Conservation (phyloP, 805 yeast species). For the Vanderwaltozyma verrucispora region DNA sequence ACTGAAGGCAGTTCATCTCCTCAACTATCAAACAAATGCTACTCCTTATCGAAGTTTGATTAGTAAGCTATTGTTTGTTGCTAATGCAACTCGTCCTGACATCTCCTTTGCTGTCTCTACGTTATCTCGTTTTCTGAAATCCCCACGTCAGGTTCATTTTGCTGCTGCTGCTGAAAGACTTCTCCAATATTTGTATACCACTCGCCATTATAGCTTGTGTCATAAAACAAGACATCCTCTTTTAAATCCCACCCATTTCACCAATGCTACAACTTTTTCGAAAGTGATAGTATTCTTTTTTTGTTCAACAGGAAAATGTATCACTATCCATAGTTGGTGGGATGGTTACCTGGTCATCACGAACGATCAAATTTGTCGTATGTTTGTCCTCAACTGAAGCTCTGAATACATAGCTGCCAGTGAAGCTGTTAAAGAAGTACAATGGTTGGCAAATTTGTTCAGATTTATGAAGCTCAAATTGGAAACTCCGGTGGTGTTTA, state of each 20-base stretch:
- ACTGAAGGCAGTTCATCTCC: no score
- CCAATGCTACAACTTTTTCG: conserved; percentile 8
- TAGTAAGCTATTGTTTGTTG: conserved; percentile 3
- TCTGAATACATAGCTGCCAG: conserved; percentile 6
- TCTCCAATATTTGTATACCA: conserved; percentile 4
- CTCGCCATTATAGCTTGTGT: conserved; percentile 1
- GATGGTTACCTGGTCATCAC: conserved; percentile 8
- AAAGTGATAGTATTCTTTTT: conserved; percentile 3
- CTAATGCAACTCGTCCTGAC: conserved; percentile 10
- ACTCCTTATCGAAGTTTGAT: conserved; percentile 4
- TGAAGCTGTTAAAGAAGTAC: conserved; percentile 5
- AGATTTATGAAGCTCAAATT: background rate
- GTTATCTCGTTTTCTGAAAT: conserved; percentile 3
- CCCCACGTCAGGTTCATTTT: conserved; percentile 4
- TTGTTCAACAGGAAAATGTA: conserved; percentile 8
- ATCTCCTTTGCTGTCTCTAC: conserved; percentile 4
- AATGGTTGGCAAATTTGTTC: conserved; percentile 4
- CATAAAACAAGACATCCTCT: conserved; percentile 1
- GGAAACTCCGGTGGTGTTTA: background rate
- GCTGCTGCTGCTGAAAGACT: conserved; percentile 2
- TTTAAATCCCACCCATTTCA: background rate
- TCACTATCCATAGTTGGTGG: conserved; percentile 5
- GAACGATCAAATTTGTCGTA: conserved; percentile 5
- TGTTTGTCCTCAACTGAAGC: conserved; percentile 7
- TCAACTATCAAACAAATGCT: no score